Conservation (phyloP, 2,329 filamentous ascomycete genomes). For the Fusarium temperatum region DNA sequence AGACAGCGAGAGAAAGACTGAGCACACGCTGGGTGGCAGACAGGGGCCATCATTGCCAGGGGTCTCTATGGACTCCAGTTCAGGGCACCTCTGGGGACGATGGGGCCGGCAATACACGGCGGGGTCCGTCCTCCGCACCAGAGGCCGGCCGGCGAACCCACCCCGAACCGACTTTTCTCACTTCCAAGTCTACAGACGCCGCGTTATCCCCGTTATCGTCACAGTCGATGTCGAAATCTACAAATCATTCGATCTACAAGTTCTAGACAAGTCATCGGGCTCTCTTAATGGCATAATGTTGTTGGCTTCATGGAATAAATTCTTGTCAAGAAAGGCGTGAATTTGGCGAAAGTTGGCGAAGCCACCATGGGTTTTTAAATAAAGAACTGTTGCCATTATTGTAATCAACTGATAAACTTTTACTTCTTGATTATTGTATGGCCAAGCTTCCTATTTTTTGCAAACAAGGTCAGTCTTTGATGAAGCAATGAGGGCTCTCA, state of each 20-base stretch:
- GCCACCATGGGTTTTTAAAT: slow-evolving; percentile 14
- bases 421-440: neutral
- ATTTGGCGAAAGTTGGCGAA: slow-evolving; percentile 13
- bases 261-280: slow-evolving; percentile 2
- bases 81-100: slow-evolving; percentile 29
- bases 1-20: slow-evolving; percentile 2
- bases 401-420: neutral
- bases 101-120: slow-evolving; percentile 21
- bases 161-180: slow-evolving; percentile 25
- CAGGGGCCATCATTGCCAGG: slow-evolving; percentile 33
- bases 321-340: slow-evolving; percentile 20
- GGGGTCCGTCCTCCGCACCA: slow-evolving; percentile 7
- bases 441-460: neutral
- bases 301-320: slow-evolving; percentile 15
- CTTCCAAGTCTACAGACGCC: slow-evolving; percentile 15
- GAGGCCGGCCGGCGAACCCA: slow-evolving; percentile 22
- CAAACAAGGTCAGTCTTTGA: neutral
- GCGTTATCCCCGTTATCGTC: slow-evolving; percentile 28
- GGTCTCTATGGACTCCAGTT: slow-evolving; percentile 32
- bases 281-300: slow-evolving; percentile 4
- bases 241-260: slow-evolving; percentile 29
- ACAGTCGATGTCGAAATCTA: slow-evolving; percentile 1
- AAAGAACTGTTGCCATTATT: neutral
- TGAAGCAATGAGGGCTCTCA: neutral
- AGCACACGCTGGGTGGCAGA: slow-evolving; percentile 32